These are phyloP conservation scores for Pichia sp. DNA, from an alignment of 1,139 yeast genomes.

Conservation along the genomic window DNA sequence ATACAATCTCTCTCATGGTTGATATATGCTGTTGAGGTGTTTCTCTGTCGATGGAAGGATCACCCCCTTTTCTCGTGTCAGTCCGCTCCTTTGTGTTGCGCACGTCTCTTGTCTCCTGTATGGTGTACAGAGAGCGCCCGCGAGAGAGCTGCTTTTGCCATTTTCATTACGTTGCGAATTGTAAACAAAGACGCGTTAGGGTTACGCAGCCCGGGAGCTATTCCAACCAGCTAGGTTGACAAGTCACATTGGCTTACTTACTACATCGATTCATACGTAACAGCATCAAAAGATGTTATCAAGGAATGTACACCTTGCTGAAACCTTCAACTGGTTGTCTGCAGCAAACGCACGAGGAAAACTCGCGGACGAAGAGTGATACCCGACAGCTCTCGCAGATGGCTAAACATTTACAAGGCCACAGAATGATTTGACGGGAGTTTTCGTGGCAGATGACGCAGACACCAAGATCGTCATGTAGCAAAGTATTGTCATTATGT, in stretches of 20 bases:
- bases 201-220: no score
- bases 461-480: slow-evolving; percentile 27
- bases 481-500: no score
- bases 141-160: no score
- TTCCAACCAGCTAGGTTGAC: no score
- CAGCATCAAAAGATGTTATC: no score
- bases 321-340: slow-evolving; percentile 61
- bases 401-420: slow-evolving; percentile 94
- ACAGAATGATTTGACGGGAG: slow-evolving; percentile 68
- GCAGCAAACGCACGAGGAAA: slow-evolving; percentile 82
- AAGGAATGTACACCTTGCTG: slow-evolving; percentile 49
- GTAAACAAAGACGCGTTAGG: no score
- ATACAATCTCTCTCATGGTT: slow-evolving; percentile 17
- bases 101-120: no score
- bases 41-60: not conserved
- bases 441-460: slow-evolving; percentile 83
- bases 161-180: no score
- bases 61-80: not conserved
- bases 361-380: slow-evolving; percentile 66
- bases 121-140: no score
- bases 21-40: not conserved
- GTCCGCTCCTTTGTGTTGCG: no score
- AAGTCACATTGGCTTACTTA: no score
- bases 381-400: slow-evolving; percentile 79
- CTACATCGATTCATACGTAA: no score